Evolutionary conservation across 1,139 yeast genomes (phyloP).

Genomic region (Diutina ranongensis): DNA sequence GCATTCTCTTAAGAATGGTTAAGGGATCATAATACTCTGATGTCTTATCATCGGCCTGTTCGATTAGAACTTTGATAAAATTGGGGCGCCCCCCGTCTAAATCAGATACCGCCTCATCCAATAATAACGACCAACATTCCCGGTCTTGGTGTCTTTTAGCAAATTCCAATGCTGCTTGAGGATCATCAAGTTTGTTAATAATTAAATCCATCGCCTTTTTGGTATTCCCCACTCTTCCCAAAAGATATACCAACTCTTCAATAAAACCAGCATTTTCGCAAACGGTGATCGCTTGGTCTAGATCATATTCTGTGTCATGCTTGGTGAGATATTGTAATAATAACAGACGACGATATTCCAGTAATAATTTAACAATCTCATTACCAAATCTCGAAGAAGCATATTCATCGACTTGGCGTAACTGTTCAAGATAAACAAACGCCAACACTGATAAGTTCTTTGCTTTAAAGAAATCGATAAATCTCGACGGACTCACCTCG

Average conservation of each 20-base stretch:
- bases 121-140: conserved; percentile 69
- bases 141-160: conserved; percentile 62
- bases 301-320: conserved; percentile 46
- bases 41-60: conserved; percentile 49
- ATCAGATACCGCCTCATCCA: conserved; percentile 54
- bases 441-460: conserved; percentile 39
- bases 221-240: conserved; percentile 78
- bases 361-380: conserved; percentile 50
- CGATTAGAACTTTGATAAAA: conserved; percentile 64
- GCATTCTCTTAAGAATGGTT: conserved; percentile 53
- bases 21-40: conserved; percentile 51
- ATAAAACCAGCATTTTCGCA: conserved; percentile 43
- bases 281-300: conserved; percentile 52
- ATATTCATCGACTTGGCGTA: conserved; percentile 43
- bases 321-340: conserved; percentile 44
- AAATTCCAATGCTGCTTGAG: conserved; percentile 70
- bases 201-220: conserved; percentile 66
- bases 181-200: conserved; percentile 66
- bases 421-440: conserved; percentile 48
- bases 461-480: conserved; percentile 37
- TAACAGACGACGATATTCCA: conserved; percentile 42
- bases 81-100: conserved; percentile 30
- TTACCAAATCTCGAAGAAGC: conserved; percentile 50
- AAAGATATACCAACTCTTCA: conserved; percentile 68
- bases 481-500: conserved; percentile 42